phyloP scores from a whole-genome alignment of 1,284 basidiomycete genomes.

The Caloboletus firmus region DNA sequence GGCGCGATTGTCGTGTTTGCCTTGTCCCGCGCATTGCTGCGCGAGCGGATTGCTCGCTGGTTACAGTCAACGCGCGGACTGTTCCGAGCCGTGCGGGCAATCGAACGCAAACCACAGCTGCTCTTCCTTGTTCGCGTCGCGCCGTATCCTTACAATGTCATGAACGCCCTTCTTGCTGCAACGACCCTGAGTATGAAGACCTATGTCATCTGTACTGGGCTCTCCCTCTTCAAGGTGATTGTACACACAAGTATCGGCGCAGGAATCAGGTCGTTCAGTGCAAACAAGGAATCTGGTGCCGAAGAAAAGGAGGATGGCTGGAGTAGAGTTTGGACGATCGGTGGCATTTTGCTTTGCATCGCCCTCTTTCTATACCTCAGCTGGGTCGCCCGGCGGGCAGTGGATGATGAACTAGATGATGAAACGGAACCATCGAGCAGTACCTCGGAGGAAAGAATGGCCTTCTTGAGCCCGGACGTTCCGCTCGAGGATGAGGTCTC shows the following conservation, averaged over 20 bases:
- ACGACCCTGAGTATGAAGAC: constrained; percentile 79
- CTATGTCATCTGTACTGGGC: constrained; percentile 76
- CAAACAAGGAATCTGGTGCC: constrained; percentile 47
- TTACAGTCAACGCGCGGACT: constrained; percentile 64
- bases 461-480: constrained; percentile 37
- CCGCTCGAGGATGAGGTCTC: constrained; percentile 24
- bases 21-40: constrained; percentile 71
- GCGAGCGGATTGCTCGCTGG: constrained; percentile 68
- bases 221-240: constrained; percentile 83
- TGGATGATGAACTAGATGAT: constrained; percentile 74
- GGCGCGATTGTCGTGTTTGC: constrained; percentile 80
- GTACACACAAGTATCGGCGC: constrained; percentile 82
- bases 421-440: constrained; percentile 38
- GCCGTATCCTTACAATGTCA: constrained; percentile 84
- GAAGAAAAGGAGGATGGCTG: constrained; percentile 45
- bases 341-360: constrained; percentile 71
- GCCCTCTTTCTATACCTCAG: constrained; percentile 79
- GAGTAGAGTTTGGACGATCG: constrained; percentile 61
- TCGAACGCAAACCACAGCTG: constrained; percentile 80
- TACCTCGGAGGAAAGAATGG: constrained; percentile 48
- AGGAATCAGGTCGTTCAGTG: constrained; percentile 74
- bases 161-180: constrained; percentile 88
- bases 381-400: constrained; percentile 75
- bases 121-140: constrained; percentile 86
- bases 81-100: constrained; percentile 78